Percentiles rank a stretch among this genome's conserved stretches.
Conservation (phyloP, 768 basidiomycete species). For the Suillus subalutaceus region DNA sequence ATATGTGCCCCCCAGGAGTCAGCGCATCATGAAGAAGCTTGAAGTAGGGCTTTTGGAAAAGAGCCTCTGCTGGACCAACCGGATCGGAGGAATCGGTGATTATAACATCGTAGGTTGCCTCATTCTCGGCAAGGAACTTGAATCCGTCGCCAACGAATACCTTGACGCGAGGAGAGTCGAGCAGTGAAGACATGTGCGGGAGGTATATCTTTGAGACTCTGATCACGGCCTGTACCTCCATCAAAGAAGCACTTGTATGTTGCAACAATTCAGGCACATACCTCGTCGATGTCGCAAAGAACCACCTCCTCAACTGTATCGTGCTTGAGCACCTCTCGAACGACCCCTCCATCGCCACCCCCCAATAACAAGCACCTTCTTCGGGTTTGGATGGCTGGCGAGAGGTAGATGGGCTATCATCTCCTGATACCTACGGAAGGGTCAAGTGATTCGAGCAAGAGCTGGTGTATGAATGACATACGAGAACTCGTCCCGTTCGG, state of each 20-base stretch:
- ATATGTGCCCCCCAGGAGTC: slow-evolving; percentile 87
- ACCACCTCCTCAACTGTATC: slow-evolving; percentile 88
- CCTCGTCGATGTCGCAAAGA: slow-evolving; percentile 98
- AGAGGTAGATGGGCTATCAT: slow-evolving; percentile 99
- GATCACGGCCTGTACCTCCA: slow-evolving; percentile 72
- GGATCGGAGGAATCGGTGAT: slow-evolving; percentile 99
- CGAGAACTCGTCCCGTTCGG: slow-evolving; percentile 99
- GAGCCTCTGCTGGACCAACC: slow-evolving; percentile 89
- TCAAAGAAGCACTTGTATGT: not conserved
- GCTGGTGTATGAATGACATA: slow-evolving; percentile 41
- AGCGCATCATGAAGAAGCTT: slow-evolving; percentile 90
- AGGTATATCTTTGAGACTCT: slow-evolving; percentile 93
- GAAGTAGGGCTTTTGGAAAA: slow-evolving; percentile 98
- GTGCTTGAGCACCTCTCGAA: slow-evolving; percentile 96
- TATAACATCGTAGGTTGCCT: slow-evolving; percentile 91
- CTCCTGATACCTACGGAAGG: slow-evolving; percentile 81
- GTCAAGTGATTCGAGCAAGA: not conserved
- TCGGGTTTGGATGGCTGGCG: slow-evolving; percentile 93
- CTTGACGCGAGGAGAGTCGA: slow-evolving; percentile 77
- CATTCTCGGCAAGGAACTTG: slow-evolving; percentile 91
- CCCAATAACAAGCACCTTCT: slow-evolving; percentile 95
- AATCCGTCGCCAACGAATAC: slow-evolving; percentile 94
- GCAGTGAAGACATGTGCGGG: slow-evolving; percentile 89
- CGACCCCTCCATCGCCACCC: slow-evolving; percentile 97
- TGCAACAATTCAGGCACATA: slow-evolving; percentile 28